These are phyloP conservation scores for Irpex sp. DNA, from an alignment of 1,284 basidiomycete species.

Conservation along the genomic window DNA sequence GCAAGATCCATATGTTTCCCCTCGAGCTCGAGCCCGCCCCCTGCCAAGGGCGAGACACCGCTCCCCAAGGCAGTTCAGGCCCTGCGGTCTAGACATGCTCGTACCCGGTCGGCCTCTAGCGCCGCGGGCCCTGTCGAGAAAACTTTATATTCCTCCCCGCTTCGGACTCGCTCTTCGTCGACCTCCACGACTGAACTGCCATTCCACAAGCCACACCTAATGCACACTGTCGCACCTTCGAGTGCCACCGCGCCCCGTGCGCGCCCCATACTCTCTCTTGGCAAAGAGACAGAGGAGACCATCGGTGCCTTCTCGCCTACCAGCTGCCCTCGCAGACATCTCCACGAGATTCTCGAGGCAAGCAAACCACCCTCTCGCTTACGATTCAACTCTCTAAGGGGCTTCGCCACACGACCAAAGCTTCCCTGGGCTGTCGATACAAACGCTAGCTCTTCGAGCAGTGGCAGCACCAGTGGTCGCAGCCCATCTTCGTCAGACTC, in stretches of 20 bases:
- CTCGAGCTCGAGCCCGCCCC: not conserved
- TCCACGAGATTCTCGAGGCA: constrained; percentile 20
- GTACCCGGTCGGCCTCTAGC: not conserved
- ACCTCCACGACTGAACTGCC: not conserved
- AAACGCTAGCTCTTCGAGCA: not conserved
- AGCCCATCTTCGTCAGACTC: not conserved
- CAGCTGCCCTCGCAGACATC: constrained; percentile 22
- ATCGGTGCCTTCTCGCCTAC: constrained; percentile 28
- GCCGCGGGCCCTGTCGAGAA: not conserved
- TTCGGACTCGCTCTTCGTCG: not conserved
- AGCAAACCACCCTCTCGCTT: constrained; percentile 1
- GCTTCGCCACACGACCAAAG: not conserved
- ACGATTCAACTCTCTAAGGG: not conserved
- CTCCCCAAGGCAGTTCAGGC: not conserved
- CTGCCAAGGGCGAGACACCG: not conserved
- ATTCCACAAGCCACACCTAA: not conserved
- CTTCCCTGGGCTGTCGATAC: constrained; percentile 8
- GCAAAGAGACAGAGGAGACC: constrained; percentile 16
- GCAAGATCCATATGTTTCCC: not conserved
- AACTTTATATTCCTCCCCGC: not conserved
- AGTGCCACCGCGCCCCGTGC: constrained; percentile 5
- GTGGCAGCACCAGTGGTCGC: not conserved
- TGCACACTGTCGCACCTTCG: constrained; percentile 2
- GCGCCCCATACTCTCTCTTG: constrained; percentile 8
- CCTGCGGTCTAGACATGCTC: not conserved